Evolutionary conservation across 208 protist species (phyloP), one percentile per base, ranked within the genome.

Genomic region (Baffinella frigidus): DNA sequence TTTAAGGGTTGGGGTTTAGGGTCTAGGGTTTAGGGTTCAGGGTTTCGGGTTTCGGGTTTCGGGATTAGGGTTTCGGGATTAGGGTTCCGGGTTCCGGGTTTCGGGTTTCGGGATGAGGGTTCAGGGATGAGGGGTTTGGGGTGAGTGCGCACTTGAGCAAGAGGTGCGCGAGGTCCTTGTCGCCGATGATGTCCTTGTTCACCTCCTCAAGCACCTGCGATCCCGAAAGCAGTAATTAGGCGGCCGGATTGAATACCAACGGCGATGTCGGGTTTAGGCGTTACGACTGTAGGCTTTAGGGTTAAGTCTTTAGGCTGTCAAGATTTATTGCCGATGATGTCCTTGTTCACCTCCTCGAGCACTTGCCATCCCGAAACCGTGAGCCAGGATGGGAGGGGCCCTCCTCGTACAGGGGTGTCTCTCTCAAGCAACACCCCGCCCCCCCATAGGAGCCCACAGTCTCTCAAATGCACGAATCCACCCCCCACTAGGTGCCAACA

Each of bases 111-210:
- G n/a, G n/a, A n/a, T n/a, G n/a, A n/a, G n/a, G n/a, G n/a, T n/a
- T n/a, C n/a, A n/a, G n/a, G n/a, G n/a, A n/a, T n/a, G n/a, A n/a
- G n/a, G n/a, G n/a, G n/a, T n/a, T n/a, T n/a, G n/a, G n/a, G n/a
- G n/a, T n/a, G n/a, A n/a, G n/a, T n/a, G n/a, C 77, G 27, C 77
- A 33, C 77, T 87, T 45, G 5, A 3, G 10, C n/a, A 87, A 43
- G 5, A 87, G 77, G 5, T 10, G 17, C 20, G 45, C 27, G 5
- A 87, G 50, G 77, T 87, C 44, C 24, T 33, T 30, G 48, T 87
- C 77, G 36, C 0, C 33, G 36, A 87, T 87, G 50, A 87, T 67
- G 48, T 87, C 77, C 44, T 87, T 87, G 77, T 87, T 87, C n/a
- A 87, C 44, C 3, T 87, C 77, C 17, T 71, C 77, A 14, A 87